Base-by-base conservation (phyloP, 192 early-diverging fungal genomes). In the Linnemannia zychae region DNA sequence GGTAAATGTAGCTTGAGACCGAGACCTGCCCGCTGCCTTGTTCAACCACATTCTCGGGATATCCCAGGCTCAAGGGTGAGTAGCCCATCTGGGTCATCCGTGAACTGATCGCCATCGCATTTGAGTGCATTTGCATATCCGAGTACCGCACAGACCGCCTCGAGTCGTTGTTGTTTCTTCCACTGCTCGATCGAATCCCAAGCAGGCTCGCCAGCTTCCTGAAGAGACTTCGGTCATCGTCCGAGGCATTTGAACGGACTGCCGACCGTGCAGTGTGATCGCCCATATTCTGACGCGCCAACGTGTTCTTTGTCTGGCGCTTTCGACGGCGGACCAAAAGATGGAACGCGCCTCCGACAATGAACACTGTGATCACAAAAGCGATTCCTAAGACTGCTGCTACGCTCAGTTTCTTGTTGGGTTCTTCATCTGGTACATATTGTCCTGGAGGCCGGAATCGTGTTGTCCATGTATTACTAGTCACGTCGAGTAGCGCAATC, bases 11-110 rank as follows among this genome's bases (percentile, higher is more conserved):
- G 17, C 83, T 76, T 63, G 83, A 69, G 3, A 85, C 77, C 20
- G 83, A 63, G 31, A 85, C 74, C 47, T 75, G 76, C 3, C 83
- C 83, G 46, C 77, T 71, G 17, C 83, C 83, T 46, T 85, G 83
- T 38, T 85, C 77, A 13, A 79, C 74, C 17, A 85, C 83, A 12
- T 71, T 79, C 44, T 85, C 83, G 6, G 83, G 83, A 34, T 85
- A 85, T 2, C 83, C 83, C 20, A 85, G 74, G 52, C 77, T 85
- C 18, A 85, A 36, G 44, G 83, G 83, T 7, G 83, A 76, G 46
- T 85, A 85, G 4, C 83, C 83, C 68, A 79, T 48, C 48, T 85
- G 83, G 5, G 83, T 73, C 83, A 85, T 85, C n/a, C 83, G 73
- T 18, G 73, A 67, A 38, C 53, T 65, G 48, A 85, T 76, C 11